A percentile compares a stretch with the other conserved stretches of the same genome.
phyloP scores from a whole-genome alignment of 176 grass and related monocot genomes.

The Tillandsia fasciculata region DNA sequence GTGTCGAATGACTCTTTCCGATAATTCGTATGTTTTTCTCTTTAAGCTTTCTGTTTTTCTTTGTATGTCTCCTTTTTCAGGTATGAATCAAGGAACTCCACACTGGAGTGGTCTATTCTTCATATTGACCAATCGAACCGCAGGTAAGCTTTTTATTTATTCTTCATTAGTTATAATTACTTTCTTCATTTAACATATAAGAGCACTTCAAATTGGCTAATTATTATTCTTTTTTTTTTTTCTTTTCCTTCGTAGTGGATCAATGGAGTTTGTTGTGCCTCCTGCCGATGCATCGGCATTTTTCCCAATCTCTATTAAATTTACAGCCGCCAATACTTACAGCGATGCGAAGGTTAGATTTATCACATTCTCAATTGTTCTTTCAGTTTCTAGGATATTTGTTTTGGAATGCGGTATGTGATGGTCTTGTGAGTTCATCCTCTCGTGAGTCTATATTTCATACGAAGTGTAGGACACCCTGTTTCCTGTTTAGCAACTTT shows the following conservation, averaged over 20 bases:
- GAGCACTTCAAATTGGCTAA: slow-evolving; percentile 1
- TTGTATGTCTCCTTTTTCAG: slow-evolving; percentile 25
- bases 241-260: slow-evolving; percentile 49
- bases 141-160: slow-evolving; percentile 31
- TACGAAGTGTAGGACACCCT: too few relatives aligned
- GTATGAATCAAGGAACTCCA: slow-evolving; percentile 69
- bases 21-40: background rate
- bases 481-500: too few relatives aligned
- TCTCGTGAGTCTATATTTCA: too few relatives aligned
- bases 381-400: background rate
- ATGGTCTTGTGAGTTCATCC: background rate
- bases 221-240: background rate
- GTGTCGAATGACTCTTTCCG: background rate
- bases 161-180: background rate
- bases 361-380: slow-evolving; percentile 1
- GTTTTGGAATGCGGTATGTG: slow-evolving; percentile 1
- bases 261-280: slow-evolving; percentile 82
- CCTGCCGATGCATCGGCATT: slow-evolving; percentile 57
- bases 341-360: slow-evolving; percentile 66
- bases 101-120: slow-evolving; percentile 76
- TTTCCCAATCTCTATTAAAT: slow-evolving; percentile 67
- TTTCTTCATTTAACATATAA: background rate
- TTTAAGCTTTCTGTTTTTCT: slow-evolving; percentile 12
- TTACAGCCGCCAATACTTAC: slow-evolving; percentile 65
- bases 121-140: slow-evolving; percentile 77